These are phyloP conservation scores for Fusarium tricinctum DNA, from an alignment of 2,329 filamentous ascomycete genomes.

Conservation along the genomic window DNA sequence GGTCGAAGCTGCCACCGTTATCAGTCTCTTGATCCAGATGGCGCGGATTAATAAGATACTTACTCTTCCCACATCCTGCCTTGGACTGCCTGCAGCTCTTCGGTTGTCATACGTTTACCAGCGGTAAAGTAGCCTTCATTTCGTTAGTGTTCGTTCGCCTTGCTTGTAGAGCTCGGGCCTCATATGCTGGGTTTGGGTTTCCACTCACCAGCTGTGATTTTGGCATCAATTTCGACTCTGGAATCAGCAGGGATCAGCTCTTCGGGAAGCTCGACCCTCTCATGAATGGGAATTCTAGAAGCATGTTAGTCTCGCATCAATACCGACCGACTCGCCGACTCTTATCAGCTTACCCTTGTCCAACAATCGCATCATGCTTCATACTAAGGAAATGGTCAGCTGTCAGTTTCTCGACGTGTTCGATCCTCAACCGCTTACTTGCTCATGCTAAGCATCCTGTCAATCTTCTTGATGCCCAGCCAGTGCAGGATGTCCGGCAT, in stretches of 20 bases:
- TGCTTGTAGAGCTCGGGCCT: constrained; percentile 11
- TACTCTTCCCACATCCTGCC: constrained; percentile 92
- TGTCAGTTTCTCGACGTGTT: constrained; percentile 28
- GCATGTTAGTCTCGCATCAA: constrained; percentile 30
- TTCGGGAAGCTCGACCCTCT: constrained; percentile 92
- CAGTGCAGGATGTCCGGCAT: constrained; percentile 99
- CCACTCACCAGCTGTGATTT: constrained; percentile 89
- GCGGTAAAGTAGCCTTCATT: constrained; percentile 80
- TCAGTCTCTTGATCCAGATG: constrained; percentile 40
- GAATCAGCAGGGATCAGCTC: constrained; percentile 95
- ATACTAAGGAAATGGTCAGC: constrained; percentile 69
- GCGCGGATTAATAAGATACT: constrained; percentile 37
- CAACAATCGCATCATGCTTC: constrained; percentile 91
- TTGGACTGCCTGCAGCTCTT: constrained; percentile 87
- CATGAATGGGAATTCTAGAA: constrained; percentile 82
- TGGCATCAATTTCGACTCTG: constrained; percentile 98
- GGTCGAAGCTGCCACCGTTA: constrained; percentile 57
- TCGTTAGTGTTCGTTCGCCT: constrained; percentile 41
- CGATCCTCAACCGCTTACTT: constrained; percentile 71
- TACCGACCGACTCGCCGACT: constrained; percentile 10
- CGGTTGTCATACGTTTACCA: constrained; percentile 88
- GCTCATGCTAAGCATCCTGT: constrained; percentile 98
- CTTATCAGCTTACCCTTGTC: constrained; percentile 73
- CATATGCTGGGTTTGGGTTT: neutral
- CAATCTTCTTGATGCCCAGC: constrained; percentile 98